phyloP scores from a whole-genome alignment of 2,329 filamentous ascomycete species.

The Raffaelea arxii region DNA sequence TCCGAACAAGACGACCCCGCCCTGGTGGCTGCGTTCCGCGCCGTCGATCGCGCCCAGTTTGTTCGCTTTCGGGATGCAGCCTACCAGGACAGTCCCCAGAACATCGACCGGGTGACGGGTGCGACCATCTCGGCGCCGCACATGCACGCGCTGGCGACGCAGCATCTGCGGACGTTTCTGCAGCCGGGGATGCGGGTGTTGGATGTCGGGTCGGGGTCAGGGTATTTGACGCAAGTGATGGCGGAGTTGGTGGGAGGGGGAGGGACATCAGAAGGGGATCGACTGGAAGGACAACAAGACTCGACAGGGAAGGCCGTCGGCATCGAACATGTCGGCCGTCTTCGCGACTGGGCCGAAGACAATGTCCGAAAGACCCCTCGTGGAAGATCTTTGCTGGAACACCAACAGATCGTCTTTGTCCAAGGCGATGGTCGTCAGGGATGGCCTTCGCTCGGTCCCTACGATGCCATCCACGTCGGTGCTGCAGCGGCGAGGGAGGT shows the following conservation, averaged over 20 bases:
- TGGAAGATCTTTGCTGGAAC: too few species aligned
- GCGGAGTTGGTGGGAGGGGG: slow-evolving; percentile 59
- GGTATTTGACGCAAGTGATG: slow-evolving; percentile 81
- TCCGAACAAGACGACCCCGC: slow-evolving; percentile 37
- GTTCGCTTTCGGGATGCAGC: slow-evolving; percentile 49
- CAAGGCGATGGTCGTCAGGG: too few species aligned
- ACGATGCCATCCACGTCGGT: slow-evolving; percentile 93
- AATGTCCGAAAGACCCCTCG: slow-evolving; percentile 27
- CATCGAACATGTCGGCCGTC: too few species aligned
- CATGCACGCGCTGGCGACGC: slow-evolving; percentile 48
- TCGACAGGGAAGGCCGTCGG: too few species aligned
- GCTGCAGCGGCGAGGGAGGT: slow-evolving; percentile 70
- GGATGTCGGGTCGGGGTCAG: slow-evolving; percentile 66
- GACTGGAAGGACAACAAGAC: not conserved
- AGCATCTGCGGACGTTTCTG: slow-evolving; percentile 37
- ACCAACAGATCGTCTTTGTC: too few species aligned
- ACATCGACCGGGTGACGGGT: slow-evolving; percentile 42
- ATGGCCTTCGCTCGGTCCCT: too few species aligned
- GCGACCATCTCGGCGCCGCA: slow-evolving; percentile 52
- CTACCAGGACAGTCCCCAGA: slow-evolving; percentile 53
- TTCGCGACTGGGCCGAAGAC: slow-evolving; percentile 30
- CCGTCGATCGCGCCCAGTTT: slow-evolving; percentile 87
- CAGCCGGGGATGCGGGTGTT: slow-evolving; percentile 43
- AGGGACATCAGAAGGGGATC: not conserved
- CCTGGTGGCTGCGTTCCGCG: slow-evolving; percentile 71